A percentile compares a stretch with the other conserved stretches of the same genome.
Conservation (phyloP, 163 green algal species). For the Chlamydomonas reinhardtii region DNA sequence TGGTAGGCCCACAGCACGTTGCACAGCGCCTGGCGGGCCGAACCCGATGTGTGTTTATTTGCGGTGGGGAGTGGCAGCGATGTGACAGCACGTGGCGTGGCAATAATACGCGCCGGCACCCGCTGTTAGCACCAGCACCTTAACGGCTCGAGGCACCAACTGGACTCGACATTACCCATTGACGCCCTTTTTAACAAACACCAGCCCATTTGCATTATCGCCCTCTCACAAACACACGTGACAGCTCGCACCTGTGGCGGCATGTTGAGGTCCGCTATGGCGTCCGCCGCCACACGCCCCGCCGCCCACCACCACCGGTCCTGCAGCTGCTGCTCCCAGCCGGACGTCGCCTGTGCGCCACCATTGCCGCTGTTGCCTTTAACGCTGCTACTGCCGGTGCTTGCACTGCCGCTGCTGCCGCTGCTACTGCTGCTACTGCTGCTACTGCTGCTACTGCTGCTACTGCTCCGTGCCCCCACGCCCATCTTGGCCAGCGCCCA, state of each 20-base stretch:
- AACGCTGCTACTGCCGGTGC: not conserved
- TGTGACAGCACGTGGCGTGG: not conserved
- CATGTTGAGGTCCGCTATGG: not conserved
- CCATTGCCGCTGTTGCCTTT: not conserved
- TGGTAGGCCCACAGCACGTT: conserved; percentile 36
- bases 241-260: conserved; percentile 15
- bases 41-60: no score
- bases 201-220: no score
- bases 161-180: no score
- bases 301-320: conserved; percentile 11
- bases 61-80: not conserved
- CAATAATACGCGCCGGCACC: no score
- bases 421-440: no score
- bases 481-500: conserved; percentile 29
- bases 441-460: not conserved
- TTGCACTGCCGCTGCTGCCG: no score
- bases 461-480: not conserved
- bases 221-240: no score
- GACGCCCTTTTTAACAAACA: no score
- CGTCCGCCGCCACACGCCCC: not conserved
- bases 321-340: not conserved
- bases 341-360: not conserved
- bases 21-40: conserved; percentile 18
- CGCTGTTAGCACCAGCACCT: no score
- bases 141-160: no score